Base-by-base conservation (phyloP, 805 yeast genomes). In the Teunomyces pallodes region DNA sequence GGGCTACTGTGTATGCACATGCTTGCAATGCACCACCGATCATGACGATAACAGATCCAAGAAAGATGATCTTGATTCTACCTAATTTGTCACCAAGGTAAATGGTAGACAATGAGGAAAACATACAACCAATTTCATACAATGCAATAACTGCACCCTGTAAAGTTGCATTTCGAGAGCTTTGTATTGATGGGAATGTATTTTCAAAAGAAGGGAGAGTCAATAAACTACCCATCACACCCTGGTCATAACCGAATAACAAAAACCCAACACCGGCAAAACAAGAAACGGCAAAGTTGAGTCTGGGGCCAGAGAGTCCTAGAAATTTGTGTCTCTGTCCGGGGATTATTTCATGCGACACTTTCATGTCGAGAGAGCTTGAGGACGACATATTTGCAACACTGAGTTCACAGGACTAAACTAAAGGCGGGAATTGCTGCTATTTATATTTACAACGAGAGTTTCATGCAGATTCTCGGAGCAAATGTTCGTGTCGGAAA, bases 161-260 rank as follows among this genome's bases (percentile, higher is more conserved):
- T 16, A 54, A 43, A 2, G 62, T 54, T 4, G 59, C 49, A 13
- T 54, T 51, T 29, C 55, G 49, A 13, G 49, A 30, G 14, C 45
- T 41, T 10, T 57, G 55, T 14, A 59, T 59, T n/a, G 52, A 45
- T 1, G 56, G 47, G 48, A 57, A 59, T 6, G 55, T 50, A 27
- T 56, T 43, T 27, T 50, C 51, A 33, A 59, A 59, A 10, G 59
- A 50, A 30, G 51, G 51, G 14, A 59, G 43, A 2, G 62, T 58
- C 45, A 59, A 54, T 42, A 59, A 58, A 31, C 58, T 52, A 5
- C 64, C 66, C 73, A 73, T 71, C 49, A 73, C 65, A 41, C 76
- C 77, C 50, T 72, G 77, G 52, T 73, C 77, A 49, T 69, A 70
- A 24, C 77, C 77, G 47, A 71, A 69, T 51, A 71, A 65, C 46